phyloP scores from a whole-genome alignment of 1,139 yeast genomes.

The Groenewaldozyma sp. region DNA sequence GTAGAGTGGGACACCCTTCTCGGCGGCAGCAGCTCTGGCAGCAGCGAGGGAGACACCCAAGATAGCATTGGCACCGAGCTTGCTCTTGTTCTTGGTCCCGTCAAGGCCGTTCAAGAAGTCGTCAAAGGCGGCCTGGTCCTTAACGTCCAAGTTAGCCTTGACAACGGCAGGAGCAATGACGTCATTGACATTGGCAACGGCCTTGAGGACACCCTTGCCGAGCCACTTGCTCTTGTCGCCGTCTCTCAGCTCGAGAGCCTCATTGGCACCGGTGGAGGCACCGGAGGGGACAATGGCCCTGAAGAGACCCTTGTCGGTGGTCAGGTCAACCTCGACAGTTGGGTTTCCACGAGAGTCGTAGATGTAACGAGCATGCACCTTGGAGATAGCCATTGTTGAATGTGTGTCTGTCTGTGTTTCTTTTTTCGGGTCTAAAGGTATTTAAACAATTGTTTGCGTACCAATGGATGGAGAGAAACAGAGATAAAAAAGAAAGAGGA shows the following conservation, averaged over 20 bases:
- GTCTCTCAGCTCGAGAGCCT: constrained; percentile 93
- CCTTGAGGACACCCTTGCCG: constrained; percentile 92
- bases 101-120: constrained; percentile 69
- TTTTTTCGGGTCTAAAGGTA: no score
- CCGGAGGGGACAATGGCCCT: constrained; percentile 95
- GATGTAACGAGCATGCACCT: constrained; percentile 82
- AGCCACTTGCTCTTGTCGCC: constrained; percentile 89
- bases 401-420: constrained; percentile 2
- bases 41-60: constrained; percentile 91
- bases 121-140: constrained; percentile 73
- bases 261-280: constrained; percentile 93
- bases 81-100: constrained; percentile 90
- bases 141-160: constrained; percentile 62
- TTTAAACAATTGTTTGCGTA: background rate
- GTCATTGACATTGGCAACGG: constrained; percentile 83
- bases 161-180: constrained; percentile 83
- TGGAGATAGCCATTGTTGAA: constrained; percentile 43
- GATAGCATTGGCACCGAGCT: constrained; percentile 93
- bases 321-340: constrained; percentile 89
- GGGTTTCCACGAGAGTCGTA: constrained; percentile 97
- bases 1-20: constrained; percentile 79
- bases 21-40: constrained; percentile 94
- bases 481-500: background rate
- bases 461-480: background rate
- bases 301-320: constrained; percentile 80